phyloP scores from a whole-genome alignment of 2,329 filamentous ascomycete genomes.

The Corynespora cassiicola region DNA sequence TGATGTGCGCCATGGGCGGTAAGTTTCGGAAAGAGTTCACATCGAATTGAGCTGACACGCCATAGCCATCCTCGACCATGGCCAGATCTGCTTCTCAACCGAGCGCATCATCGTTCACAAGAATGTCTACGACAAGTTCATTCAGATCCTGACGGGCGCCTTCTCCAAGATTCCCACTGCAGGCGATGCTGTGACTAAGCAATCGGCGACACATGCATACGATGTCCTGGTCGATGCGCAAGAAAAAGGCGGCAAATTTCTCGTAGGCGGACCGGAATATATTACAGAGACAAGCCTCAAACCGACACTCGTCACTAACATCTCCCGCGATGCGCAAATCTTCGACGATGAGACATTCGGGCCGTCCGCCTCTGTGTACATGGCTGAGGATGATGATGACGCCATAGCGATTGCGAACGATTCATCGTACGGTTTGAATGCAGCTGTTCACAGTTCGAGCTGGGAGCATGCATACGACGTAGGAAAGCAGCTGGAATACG shows the following conservation, averaged over 20 bases:
- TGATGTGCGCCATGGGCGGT: constrained; percentile 28
- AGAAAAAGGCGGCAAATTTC: constrained; percentile 60
- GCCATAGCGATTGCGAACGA: constrained; percentile 80
- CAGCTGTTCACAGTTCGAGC: constrained; percentile 74
- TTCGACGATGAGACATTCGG: constrained; percentile 79
- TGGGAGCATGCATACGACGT: constrained; percentile 53
- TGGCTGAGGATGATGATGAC: constrained; percentile 70
- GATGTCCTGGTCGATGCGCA: constrained; percentile 60
- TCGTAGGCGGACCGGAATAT: constrained; percentile 56
- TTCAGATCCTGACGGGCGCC: constrained; percentile 48
- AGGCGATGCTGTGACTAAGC: constrained; percentile 42
- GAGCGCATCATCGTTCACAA: constrained; percentile 72
- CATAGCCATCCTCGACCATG: constrained; percentile 43
- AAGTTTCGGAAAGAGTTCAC: constrained; percentile 1
- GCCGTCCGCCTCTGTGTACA: constrained; percentile 72
- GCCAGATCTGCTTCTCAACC: constrained; percentile 87
- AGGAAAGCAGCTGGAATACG: constrained; percentile 59
- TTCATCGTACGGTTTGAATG: constrained; percentile 76
- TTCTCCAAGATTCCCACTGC: constrained; percentile 51
- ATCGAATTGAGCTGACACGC: not conserved
- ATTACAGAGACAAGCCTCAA: constrained; percentile 56
- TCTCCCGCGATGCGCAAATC: constrained; percentile 72
- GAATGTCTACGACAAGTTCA: constrained; percentile 59
- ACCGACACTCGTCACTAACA: constrained; percentile 69
- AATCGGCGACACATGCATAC: constrained; percentile 37